These are phyloP conservation scores for Ilex aquifolium DNA, from an alignment of 257 asterid species.

Conservation along the genomic window DNA sequence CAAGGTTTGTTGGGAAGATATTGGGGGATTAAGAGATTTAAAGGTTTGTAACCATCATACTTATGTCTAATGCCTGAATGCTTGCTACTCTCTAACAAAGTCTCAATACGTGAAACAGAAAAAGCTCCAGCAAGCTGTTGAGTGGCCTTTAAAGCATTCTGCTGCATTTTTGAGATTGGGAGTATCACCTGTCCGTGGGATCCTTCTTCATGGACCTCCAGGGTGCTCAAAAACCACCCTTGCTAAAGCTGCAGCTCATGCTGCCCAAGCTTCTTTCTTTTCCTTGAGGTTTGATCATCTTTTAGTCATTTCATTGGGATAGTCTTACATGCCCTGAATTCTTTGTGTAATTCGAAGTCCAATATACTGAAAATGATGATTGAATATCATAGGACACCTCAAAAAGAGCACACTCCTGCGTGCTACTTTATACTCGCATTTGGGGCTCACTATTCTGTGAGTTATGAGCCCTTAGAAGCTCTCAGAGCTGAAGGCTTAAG, in stretches of 20 bases:
- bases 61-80: slow-evolving; percentile 6
- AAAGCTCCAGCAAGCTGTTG: slow-evolving; percentile 95
- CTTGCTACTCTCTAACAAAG: slow-evolving; percentile 11
- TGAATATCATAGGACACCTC: too few species aligned
- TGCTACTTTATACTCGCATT: too few species aligned
- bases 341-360: too few species aligned
- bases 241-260: slow-evolving; percentile 94
- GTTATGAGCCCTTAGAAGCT: too few species aligned
- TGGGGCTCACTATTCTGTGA: too few species aligned
- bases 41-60: slow-evolving; percentile 50
- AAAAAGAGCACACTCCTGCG: too few species aligned
- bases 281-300: slow-evolving; percentile 61
- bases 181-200: slow-evolving; percentile 73
- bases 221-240: slow-evolving; percentile 99
- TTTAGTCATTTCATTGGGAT: background rate
- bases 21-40: slow-evolving; percentile 77
- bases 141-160: slow-evolving; percentile 90
- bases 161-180: slow-evolving; percentile 69
- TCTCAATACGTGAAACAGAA: slow-evolving; percentile 51
- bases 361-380: too few species aligned
- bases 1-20: slow-evolving; percentile 91
- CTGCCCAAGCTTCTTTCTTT: slow-evolving; percentile 93
- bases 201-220: slow-evolving; percentile 97
- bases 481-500: too few species aligned
- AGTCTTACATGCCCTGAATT: background rate